Conservation (phyloP, 1,139 yeast genomes). For the Magnusiomyces tetraspermus region DNA sequence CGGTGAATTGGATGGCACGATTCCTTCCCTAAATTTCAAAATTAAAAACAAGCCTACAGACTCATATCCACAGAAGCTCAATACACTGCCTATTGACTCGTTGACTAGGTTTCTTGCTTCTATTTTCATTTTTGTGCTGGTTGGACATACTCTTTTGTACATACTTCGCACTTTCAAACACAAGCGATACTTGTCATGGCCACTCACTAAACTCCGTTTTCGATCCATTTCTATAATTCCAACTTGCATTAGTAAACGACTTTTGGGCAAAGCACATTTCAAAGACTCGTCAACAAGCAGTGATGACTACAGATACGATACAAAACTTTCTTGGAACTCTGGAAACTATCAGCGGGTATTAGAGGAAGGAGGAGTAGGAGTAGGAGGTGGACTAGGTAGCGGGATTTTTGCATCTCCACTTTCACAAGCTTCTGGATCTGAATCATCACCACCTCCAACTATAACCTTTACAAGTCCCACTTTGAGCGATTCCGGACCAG, state of each 20-base stretch:
- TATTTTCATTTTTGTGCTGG: not conserved
- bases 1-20: slow-evolving; percentile 11
- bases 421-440: too few species aligned
- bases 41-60: too few species aligned
- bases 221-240: not conserved
- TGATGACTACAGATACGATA: too few species aligned
- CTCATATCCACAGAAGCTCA: not conserved
- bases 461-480: too few species aligned
- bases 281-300: not conserved
- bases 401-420: too few species aligned
- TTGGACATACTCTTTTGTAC: not conserved
- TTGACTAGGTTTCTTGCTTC: not conserved
- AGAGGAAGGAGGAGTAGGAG: slow-evolving; percentile 10
- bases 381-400: too few species aligned
- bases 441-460: too few species aligned
- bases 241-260: too few species aligned
- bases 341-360: slow-evolving; percentile 10
- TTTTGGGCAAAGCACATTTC: not conserved
- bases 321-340: too few species aligned
- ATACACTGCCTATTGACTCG: not conserved
- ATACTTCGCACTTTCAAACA: not conserved
- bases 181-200: not conserved
- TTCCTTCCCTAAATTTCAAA: not conserved
- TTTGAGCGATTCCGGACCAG: too few species aligned
- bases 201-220: not conserved